Percentiles rank a stretch among this genome's conserved stretches.
Conservation (phyloP, 805 yeast species). For the Zygosaccharomyces rouxii region DNA sequence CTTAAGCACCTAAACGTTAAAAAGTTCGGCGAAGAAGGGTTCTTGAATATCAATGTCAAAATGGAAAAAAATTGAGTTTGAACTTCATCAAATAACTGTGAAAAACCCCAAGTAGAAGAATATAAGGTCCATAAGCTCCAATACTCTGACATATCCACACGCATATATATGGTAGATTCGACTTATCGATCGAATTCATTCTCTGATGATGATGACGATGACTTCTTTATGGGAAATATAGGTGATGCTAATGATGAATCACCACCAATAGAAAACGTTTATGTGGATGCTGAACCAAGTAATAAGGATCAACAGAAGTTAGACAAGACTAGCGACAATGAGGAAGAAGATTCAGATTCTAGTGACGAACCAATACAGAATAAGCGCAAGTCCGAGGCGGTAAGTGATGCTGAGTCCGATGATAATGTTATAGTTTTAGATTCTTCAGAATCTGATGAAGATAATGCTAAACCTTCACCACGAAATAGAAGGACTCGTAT, state of each 20-base stretch:
- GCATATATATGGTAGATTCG: not conserved
- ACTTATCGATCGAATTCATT: not conserved
- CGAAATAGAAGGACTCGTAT: not conserved
- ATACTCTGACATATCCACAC: not conserved
- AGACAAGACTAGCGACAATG: not conserved
- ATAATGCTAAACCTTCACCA: not conserved
- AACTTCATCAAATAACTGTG: too few relatives aligned
- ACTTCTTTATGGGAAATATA: constrained; percentile 11
- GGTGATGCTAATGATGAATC: constrained; percentile 6
- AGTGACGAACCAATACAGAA: not conserved
- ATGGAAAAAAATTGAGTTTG: too few relatives aligned
- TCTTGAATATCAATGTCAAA: not conserved
- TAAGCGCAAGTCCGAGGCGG: not conserved
- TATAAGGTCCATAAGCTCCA: not conserved
- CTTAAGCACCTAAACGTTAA: not conserved
- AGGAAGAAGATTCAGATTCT: constrained; percentile 1
- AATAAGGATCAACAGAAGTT: not conserved
- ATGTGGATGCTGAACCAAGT: constrained; percentile 8
- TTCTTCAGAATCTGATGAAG: not conserved
- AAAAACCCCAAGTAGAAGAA: too few relatives aligned
- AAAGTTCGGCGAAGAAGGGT: not conserved
- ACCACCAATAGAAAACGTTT: constrained; percentile 6
- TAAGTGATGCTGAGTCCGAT: not conserved
- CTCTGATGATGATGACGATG: constrained; percentile 11
- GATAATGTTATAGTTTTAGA: constrained; percentile 4